Percentiles rank a stretch among this genome's conserved stretches.
Conservation (phyloP, 140 eudicot genomes). For the Ambrosia hybrid region DNA sequence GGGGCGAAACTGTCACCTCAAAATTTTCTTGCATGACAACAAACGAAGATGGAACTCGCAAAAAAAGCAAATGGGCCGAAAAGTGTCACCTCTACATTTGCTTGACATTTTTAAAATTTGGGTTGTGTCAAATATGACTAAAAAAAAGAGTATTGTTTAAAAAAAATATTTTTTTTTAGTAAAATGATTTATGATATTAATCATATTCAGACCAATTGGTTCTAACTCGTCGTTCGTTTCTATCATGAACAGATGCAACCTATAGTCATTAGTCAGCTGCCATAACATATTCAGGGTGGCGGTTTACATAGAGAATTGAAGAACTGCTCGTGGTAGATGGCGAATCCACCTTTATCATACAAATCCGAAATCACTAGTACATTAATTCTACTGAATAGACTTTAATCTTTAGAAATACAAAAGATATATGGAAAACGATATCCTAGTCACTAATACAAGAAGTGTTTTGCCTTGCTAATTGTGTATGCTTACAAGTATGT, state of each 20-base stretch:
- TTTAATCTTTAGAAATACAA: constrained; percentile 13
- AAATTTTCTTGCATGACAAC: too few species aligned
- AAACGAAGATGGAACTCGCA: too few species aligned
- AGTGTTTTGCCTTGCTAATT: background rate
- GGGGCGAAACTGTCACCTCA: too few species aligned
- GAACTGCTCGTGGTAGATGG: constrained; percentile 2
- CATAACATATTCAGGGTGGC: background rate
- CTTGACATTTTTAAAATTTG: too few species aligned
- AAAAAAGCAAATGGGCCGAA: too few species aligned
- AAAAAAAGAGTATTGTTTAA: too few species aligned
- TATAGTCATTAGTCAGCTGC: constrained; percentile 6
- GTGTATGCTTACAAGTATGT: background rate
- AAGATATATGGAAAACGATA: constrained; percentile 21
- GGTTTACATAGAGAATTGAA: constrained; percentile 11
- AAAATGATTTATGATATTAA: too few species aligned
- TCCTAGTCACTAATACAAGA: constrained; percentile 3
- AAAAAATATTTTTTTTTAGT: too few species aligned
- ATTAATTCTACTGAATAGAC: constrained; percentile 13
- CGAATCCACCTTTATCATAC: constrained; percentile 5
- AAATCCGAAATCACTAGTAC: background rate
- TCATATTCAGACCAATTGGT: too few species aligned
- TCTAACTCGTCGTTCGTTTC: background rate
- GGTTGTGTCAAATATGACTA: too few species aligned
- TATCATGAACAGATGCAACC: background rate
- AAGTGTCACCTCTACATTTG: too few species aligned